Base-by-base conservation (phyloP, 2,329 filamentous ascomycete species). In the Penicillium sp. region DNA sequence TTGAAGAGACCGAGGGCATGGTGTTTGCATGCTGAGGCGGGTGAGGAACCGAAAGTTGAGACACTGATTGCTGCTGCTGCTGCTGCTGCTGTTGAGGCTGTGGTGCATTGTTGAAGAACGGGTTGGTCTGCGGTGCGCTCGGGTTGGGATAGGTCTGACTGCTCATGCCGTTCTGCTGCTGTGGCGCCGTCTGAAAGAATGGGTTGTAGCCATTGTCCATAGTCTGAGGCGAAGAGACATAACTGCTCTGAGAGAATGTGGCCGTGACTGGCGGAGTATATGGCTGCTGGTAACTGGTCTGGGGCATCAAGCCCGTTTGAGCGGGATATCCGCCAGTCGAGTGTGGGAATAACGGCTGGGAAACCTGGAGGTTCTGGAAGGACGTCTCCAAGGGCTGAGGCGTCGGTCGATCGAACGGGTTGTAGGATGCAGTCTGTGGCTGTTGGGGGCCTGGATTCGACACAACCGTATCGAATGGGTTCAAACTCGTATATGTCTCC, bases 351-450 rank as follows among this genome's bases (percentile, higher is more conserved):
- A 90, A 74, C 32, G 81, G 81, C 57, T 83, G 82, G 8, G 81
- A 82, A 2, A 95, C 73, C 32, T 88, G 83, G 69, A 95, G 78
- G 54, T 81, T 83, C 64, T 91, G 85, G 62, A 95, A 87, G 1
- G 87, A 82, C 59, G 87, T 81, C 55, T 83, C 82, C 15, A 90
- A 69, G 9, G 66, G 56, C 55, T 63, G 62, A n/a, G 61, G 66
- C 10, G 18, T 37, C 10, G 64, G 71, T 18, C 68, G 62, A 46
- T 86, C 79, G 59, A 91, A 92, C 8, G 88, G 88, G 61, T 92
- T 92, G 52, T 82, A 83, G 9, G 80, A 57, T n/a, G 44, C 23
- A 20, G 48, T 25, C 41, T 59, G 58, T 15, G 52, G 44, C 41
- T 58, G 59, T 39, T 67, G 67, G 12, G 64, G 59, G 33, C 57